phyloP scores from a whole-genome alignment of 2,329 filamentous ascomycete genomes.

The Diaporthe sp. region DNA sequence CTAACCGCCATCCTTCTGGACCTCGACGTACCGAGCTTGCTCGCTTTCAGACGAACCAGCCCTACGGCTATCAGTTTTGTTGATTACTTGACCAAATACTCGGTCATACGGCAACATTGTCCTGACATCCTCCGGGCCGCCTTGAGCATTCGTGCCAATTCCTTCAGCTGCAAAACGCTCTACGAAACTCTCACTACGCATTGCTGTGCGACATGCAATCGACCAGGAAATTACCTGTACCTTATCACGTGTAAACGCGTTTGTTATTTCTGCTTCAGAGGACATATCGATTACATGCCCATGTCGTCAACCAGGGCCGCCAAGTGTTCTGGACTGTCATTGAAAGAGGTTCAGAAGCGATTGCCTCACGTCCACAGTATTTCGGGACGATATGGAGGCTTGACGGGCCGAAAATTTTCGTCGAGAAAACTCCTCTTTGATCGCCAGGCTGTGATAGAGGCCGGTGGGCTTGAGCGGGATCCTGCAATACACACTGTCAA shows the following conservation, averaged over 20 bases:
- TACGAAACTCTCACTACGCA: slow-evolving; percentile 46
- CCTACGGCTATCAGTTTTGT: background rate
- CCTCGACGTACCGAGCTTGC: background rate
- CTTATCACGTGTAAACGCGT: slow-evolving; percentile 50
- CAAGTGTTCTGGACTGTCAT: background rate
- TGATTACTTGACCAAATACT: background rate
- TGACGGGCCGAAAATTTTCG: background rate
- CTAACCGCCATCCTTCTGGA: background rate
- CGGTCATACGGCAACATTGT: slow-evolving; percentile 23
- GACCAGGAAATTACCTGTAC: slow-evolving; percentile 51
- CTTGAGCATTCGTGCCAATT: slow-evolving; percentile 45
- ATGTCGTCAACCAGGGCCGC: background rate
- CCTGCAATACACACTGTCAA: background rate
- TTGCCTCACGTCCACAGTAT: background rate
- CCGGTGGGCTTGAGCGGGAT: background rate
- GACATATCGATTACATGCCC: background rate
- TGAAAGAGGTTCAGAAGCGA: background rate
- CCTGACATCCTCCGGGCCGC: slow-evolving; percentile 44
- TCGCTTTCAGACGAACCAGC: background rate
- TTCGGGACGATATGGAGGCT: background rate
- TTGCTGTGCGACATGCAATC: slow-evolving; percentile 48
- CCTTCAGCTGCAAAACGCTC: slow-evolving; percentile 46
- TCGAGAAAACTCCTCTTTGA: background rate
- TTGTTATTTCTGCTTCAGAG: slow-evolving; percentile 51
- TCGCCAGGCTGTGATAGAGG: background rate